Base-by-base conservation (phyloP, 306 rosid genomes). In the Acmispon strigosus region DNA sequence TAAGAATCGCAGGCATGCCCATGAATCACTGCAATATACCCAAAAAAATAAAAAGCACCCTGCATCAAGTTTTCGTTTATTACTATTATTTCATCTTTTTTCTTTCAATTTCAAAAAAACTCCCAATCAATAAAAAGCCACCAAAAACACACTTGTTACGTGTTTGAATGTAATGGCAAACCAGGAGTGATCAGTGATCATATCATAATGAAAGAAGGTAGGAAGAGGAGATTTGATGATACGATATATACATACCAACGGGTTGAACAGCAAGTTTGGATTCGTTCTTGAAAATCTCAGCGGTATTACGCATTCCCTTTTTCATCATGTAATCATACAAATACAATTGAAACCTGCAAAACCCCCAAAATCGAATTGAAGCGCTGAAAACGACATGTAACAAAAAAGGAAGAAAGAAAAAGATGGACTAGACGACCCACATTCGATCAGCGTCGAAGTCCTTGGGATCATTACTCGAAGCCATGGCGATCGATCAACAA, bases 301-400 rank as follows among this genome's bases (percentile, higher is more conserved):
- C 90, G 0, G 87, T 6, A 0, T 12, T 1, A 11, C 65, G 43
- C 87, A 80, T 77, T 41, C 87, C 84, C 55, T 7, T 86, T 60
- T 65, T 86, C 62, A 72, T 29, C 88, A 86, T 14, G 27, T 88
- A 86, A 60, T 88, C 90, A 65, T 77, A 76, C 71, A 88, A 0
- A 68, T 74, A 88, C 5, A 61, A 2, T 16, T 14, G 44, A 72
- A 88, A 39, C 43, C 93, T 88, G 74, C 2, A 32, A 9, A 62
- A 5, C 37, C 37, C 3, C 2, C 18, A 8, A 55, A 52, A 62
- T n/a, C 0, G 50, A 18, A 43, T 4, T 0, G 7, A 53, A 13
- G 3, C 29, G 11, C 0, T 9, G 8, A 5, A 54, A 10, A 54
- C 37, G 8, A 13, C 12, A 54, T 4, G 2, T 10, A 48, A 48